Conservation (phyloP, 768 basidiomycete species). For the Calocera viscosa region DNA sequence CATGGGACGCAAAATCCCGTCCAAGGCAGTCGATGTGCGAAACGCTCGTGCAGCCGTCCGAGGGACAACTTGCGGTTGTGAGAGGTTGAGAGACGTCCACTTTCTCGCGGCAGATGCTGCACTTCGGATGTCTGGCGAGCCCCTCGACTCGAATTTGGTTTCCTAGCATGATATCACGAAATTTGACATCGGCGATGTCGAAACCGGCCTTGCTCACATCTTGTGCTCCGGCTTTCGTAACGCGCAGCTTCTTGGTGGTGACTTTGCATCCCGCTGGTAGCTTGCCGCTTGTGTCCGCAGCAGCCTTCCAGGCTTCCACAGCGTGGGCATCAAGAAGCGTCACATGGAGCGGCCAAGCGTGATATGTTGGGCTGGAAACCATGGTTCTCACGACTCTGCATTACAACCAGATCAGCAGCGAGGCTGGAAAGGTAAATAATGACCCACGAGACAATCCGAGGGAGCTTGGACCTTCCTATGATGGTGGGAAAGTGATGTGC, state of each 20-base stretch:
- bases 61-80: neutral
- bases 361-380: slow-evolving; percentile 54
- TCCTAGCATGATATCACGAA: neutral
- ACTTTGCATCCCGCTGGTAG: neutral
- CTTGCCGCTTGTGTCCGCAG: neutral
- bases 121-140: neutral
- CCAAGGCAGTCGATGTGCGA: neutral
- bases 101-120: neutral
- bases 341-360: slow-evolving; percentile 58
- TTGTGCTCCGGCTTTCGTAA: neutral
- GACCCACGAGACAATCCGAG: neutral
- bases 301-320: slow-evolving; percentile 38
- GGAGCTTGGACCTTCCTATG: neutral
- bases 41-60: neutral
- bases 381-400: slow-evolving; percentile 50
- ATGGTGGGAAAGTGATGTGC: slow-evolving; percentile 24
- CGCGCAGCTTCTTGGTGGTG: neutral
- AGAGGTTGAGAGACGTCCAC: neutral
- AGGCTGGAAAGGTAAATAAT: neutral
- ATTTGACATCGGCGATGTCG: neutral
- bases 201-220: neutral
- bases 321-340: slow-evolving; percentile 60
- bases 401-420: neutral
- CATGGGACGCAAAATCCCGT: neutral
- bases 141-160: neutral